Evolutionary conservation across 164 flowering plant genomes (phyloP), one percentile per base, ranked within the genome.

Genomic region (Platanus orientalis): DNA sequence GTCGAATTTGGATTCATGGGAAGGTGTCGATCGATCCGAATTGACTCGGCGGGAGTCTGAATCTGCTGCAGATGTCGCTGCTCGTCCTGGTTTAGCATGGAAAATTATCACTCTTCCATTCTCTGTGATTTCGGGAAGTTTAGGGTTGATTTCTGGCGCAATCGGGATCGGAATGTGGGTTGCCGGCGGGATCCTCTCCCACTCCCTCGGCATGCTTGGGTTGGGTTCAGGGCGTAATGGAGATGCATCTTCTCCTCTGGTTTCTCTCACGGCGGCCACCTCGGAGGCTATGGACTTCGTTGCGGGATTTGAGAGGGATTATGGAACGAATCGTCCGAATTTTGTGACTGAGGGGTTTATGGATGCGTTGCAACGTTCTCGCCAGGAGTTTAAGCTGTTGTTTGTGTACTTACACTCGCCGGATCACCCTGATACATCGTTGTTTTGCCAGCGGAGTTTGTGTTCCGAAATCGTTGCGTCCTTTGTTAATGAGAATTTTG

Each of bases 341-440:
- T 94, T 94, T 44, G 96, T 81, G 9, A 24, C 66, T 0, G 87
- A 84, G 45, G 94, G 94, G 62, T 94, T 91, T 66, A 87, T 88
- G 96, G 99, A 94, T 39, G 93, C 96, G 23, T 65, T 94, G 70
- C 96, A 89, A 77, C 64, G 86, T 79, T 92, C 97, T 9, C 73
- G 94, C 39, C 73, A 67, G 13, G 83, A 57, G 61, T 92, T 72
- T 58, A 89, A 88, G 86, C 71, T 94, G 53, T 60, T 94, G 75
- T 94, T 91, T 65, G 96, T 94, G 45, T 94, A 94, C 63, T 73
- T 94, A 75, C 99, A 94, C 66, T 94, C 99, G n/a, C 96, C 97
- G 20, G 99, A 92, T 49, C 99, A 94, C 67, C 89, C 87, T 7
- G 97, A 94, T 65, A 87, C 99, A 28, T 87, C 85, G 0, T 42